Conservation (phyloP, 1,284 basidiomycete genomes). For the Violaceomyces palustris region DNA sequence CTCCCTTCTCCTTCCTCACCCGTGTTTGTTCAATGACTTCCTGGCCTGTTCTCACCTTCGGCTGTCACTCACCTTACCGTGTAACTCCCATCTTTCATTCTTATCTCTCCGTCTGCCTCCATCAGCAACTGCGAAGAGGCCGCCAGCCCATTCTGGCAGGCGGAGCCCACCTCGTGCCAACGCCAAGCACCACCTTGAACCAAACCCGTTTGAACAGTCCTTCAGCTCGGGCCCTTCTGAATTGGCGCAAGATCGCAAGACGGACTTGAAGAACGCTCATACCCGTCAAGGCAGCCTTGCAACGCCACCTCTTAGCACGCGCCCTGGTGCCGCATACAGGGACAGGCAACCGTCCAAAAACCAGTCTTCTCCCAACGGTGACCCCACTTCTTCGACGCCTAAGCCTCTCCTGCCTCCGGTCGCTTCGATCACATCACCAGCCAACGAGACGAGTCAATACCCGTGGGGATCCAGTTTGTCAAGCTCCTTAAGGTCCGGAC, state of each 20-base stretch:
- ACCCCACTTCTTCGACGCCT: constrained; percentile 22
- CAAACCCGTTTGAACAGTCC: constrained; percentile 93
- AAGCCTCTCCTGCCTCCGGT: constrained; percentile 69
- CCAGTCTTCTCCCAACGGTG: constrained; percentile 17
- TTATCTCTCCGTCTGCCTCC: constrained; percentile 12
- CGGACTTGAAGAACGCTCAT: constrained; percentile 11
- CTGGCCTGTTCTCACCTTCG: too few species aligned
- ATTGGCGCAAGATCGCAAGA: constrained; percentile 19
- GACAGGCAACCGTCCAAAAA: constrained; percentile 18
- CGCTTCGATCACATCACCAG: constrained; percentile 76
- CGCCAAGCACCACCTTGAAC: constrained; percentile 63
- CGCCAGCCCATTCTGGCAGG: constrained; percentile 17
- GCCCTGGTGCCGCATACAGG: constrained; percentile 25
- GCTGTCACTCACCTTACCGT: too few species aligned
- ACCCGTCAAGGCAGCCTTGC: constrained; percentile 10
- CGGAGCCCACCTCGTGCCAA: constrained; percentile 11
- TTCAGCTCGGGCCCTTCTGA: constrained; percentile 63
- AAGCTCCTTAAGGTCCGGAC: constrained; percentile 77
- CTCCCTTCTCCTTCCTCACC: too few species aligned
- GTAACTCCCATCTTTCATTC: constrained; percentile 8
- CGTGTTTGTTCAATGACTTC: too few species aligned
- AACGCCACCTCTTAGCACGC: constrained; percentile 27
- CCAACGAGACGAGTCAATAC: constrained; percentile 57
- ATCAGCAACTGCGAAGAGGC: constrained; percentile 25
- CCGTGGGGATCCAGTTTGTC: constrained; percentile 32